phyloP scores from a whole-genome alignment of 345 rosid genomes.

The Lepidium sativum region DNA sequence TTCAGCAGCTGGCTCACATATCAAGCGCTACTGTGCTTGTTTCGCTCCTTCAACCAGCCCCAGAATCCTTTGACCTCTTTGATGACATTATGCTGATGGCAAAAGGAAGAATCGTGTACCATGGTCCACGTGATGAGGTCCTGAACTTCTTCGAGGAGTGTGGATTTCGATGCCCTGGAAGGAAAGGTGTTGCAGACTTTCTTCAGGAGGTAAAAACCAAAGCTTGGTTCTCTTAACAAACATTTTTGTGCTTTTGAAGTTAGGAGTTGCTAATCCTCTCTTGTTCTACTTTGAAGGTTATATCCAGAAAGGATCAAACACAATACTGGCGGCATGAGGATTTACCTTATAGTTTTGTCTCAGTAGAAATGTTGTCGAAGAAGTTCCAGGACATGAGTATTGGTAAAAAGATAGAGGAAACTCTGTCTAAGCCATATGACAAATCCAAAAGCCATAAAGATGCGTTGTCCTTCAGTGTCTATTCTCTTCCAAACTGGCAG shows the following conservation, averaged over 20 bases:
- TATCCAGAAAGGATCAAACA: conserved; percentile 78
- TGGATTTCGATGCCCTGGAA: conserved; percentile 71
- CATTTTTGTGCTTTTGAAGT: background rate
- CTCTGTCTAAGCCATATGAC: conserved; percentile 63
- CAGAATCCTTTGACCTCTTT: conserved; percentile 66
- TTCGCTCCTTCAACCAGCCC: conserved; percentile 82
- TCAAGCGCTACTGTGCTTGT: conserved; percentile 49
- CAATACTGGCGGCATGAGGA: conserved; percentile 67
- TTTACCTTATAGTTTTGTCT: conserved; percentile 47
- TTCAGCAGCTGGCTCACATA: conserved; percentile 56
- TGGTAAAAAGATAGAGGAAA: conserved; percentile 54
- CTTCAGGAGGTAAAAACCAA: conserved; percentile 53
- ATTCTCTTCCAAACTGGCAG: conserved; percentile 54
- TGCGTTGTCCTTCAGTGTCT: conserved; percentile 58
- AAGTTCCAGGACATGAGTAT: conserved; percentile 59
- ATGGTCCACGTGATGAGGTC: conserved; percentile 59
- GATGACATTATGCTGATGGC: conserved; percentile 68
- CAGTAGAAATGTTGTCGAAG: conserved; percentile 52
- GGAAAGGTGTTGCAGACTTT: conserved; percentile 82
- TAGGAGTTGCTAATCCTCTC: conserved; percentile 2
- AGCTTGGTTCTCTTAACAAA: background rate
- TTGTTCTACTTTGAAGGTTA: conserved; percentile 27
- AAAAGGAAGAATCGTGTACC: conserved; percentile 67
- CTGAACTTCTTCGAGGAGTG: conserved; percentile 52
- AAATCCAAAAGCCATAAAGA: conserved; percentile 66